A percentile compares a stretch with the other conserved stretches of the same genome.
phyloP scores from a whole-genome alignment of 371 early-diverging fungal species.

The Mortierella polycephala region DNA sequence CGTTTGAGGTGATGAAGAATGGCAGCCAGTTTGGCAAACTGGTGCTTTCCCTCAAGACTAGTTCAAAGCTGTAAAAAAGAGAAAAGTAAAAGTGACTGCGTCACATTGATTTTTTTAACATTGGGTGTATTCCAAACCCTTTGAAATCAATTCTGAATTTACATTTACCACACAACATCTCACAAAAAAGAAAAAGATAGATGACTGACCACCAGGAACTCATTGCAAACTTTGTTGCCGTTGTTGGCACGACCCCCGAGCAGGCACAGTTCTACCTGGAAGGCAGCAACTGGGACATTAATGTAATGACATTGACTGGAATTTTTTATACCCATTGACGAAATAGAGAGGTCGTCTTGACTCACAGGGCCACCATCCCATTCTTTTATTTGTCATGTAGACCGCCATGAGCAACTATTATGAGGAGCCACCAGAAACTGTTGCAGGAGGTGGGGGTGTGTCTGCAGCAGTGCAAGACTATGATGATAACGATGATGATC shows the following conservation, averaged over 20 bases:
- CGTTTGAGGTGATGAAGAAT: slow-evolving; percentile 67
- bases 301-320: slow-evolving; percentile 55
- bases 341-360: too few relatives aligned
- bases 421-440: slow-evolving; percentile 55
- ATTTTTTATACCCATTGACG: not conserved
- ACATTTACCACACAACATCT: not conserved
- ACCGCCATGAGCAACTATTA: slow-evolving; percentile 64
- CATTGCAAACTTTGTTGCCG: slow-evolving; percentile 68
- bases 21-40: slow-evolving; percentile 72
- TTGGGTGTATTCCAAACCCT: not conserved
- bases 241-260: slow-evolving; percentile 64
- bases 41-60: slow-evolving; percentile 54
- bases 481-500: slow-evolving; percentile 23
- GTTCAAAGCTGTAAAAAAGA: slow-evolving; percentile 26
- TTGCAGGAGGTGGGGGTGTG: slow-evolving; percentile 2
- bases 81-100: not conserved
- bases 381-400: slow-evolving; percentile 25
- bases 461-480: slow-evolving; percentile 25
- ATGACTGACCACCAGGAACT: slow-evolving; percentile 70
- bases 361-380: too few relatives aligned
- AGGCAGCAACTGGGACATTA: slow-evolving; percentile 78
- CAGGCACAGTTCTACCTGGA: slow-evolving; percentile 82
- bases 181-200: not conserved
- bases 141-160: not conserved
- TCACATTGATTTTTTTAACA: not conserved